Evolutionary conservation across 495 filamentous ascomycete species (phyloP), one percentile per base, ranked within the genome.

Genomic region (Tuber melanosporum): DNA sequence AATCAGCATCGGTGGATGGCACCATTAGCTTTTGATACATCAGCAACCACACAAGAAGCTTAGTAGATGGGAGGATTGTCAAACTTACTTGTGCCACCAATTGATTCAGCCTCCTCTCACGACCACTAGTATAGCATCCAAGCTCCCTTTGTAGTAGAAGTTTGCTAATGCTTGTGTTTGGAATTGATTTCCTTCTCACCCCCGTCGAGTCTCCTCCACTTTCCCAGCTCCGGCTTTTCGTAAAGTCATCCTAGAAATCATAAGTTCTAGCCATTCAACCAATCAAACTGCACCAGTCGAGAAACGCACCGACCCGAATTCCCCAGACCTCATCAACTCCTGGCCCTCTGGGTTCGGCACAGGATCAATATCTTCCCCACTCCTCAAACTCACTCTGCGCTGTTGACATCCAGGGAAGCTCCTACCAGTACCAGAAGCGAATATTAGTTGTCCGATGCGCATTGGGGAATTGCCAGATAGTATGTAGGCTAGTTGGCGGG

Each of bases 101-200:
- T 71, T 88, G 87, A 66, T 90, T 87, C 32, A 88, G 87, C 72
- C 87, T 86, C 77, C 85, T 88, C 71, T 87, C 88, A 12, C 86
- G 85, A 22, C 88, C 86, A 26, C 84, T 82, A 47, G 86, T 83
- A 66, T 89, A 88, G 49, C 90, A 77, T 0, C 94, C 94, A 36
- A 97, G 83, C 84, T 97, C 94, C 71, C 95, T 89, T 83, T 92
- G 91, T 74, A 98, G 88, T 20, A 97, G 84, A 42, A 90, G 88
- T 46, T 87, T 87, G 20, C 91, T 88, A 19, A 97, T 83, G 57
- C 32, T 66, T 66, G 57, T 36, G 6, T 12, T 66, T 36, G 57
- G 57, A 66, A 66, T 8, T 8, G 57, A 36, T 17, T 66, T 32
- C 12, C 6, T 66, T 19, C 14, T 36, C 14, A 17, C 57, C 32